A percentile compares a stretch with the other conserved stretches of the same genome.
phyloP scores from a whole-genome alignment of 805 yeast species.

The Pichia kluyveri region DNA sequence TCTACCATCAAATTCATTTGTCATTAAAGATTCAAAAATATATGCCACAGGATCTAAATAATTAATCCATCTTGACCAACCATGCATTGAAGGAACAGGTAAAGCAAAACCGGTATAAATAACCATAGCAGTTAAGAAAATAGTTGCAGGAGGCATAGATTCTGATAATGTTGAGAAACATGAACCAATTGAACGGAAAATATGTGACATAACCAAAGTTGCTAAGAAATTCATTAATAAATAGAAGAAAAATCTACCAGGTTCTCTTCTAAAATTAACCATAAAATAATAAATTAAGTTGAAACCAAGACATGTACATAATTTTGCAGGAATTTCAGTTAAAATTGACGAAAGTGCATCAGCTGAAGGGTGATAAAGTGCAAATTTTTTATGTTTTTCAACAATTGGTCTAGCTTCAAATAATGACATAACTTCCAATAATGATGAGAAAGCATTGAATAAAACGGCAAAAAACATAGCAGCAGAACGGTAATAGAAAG shows the following conservation, averaged over 20 bases:
- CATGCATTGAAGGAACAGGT: conserved; percentile 47
- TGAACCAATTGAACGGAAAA: conserved; percentile 47
- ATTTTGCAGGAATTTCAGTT: conserved; percentile 49
- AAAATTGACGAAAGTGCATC: conserved; percentile 55
- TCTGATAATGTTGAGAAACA: conserved; percentile 36
- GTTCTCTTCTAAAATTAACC: conserved; percentile 41
- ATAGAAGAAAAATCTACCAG: conserved; percentile 49
- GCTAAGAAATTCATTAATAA: conserved; percentile 33
- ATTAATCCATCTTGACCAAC: conserved; percentile 62
- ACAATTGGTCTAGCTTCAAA: conserved; percentile 50
- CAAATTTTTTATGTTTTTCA: conserved; percentile 49
- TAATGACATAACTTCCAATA: conserved; percentile 47
- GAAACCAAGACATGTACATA: conserved; percentile 35
- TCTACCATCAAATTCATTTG: conserved; percentile 45
- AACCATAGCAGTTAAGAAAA: conserved; percentile 38
- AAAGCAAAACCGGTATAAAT: conserved; percentile 49
- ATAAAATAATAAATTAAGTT: conserved; percentile 44
- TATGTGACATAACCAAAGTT: conserved; percentile 45
- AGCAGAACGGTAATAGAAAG: conserved; percentile 50
- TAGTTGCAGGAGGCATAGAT: conserved; percentile 52
- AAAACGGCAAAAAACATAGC: conserved; percentile 59
- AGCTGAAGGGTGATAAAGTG: conserved; percentile 48
- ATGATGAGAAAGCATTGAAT: conserved; percentile 53
- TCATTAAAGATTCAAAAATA: conserved; percentile 48
- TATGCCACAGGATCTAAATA: conserved; percentile 52